phyloP scores from a whole-genome alignment of 2,329 filamentous ascomycete genomes.

The Cordyceps sp. region DNA sequence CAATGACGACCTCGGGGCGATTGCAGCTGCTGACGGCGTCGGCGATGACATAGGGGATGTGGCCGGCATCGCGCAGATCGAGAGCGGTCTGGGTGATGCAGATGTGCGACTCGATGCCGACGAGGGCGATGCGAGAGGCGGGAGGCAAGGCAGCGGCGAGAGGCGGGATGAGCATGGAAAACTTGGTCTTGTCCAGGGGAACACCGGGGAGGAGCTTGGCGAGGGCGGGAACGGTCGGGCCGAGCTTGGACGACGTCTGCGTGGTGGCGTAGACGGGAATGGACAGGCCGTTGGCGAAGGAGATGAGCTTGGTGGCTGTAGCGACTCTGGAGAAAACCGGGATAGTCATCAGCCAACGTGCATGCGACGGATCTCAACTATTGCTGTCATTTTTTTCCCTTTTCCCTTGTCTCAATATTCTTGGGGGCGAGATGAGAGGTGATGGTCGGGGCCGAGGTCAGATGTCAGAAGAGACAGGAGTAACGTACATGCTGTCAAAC shows the following conservation, averaged over 20 bases:
- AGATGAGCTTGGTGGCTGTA: slow-evolving; percentile 53
- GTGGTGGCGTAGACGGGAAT: slow-evolving; percentile 79
- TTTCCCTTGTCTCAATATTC: no score
- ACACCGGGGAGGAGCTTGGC: slow-evolving; percentile 32
- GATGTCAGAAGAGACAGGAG: neutral
- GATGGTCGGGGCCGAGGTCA: no score
- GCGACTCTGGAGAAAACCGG: slow-evolving; percentile 34
- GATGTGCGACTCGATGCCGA: slow-evolving; percentile 88
- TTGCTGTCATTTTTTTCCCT: no score
- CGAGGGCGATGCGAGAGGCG: slow-evolving; percentile 50
- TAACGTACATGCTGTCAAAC: slow-evolving; percentile 59
- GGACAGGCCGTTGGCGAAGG: slow-evolving; percentile 43
- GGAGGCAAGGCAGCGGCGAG: slow-evolving; percentile 26
- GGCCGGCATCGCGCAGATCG: slow-evolving; percentile 58
- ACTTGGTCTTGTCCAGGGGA: slow-evolving; percentile 70
- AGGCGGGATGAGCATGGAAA: slow-evolving; percentile 71
- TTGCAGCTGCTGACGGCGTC: slow-evolving; percentile 87
- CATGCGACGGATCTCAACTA: no score
- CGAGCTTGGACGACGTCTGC: slow-evolving; percentile 64
- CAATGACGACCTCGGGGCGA: slow-evolving; percentile 61
- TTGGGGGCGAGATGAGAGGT: no score
- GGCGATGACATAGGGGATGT: slow-evolving; percentile 72
- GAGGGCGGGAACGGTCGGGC: slow-evolving; percentile 63
- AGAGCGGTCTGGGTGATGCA: slow-evolving; percentile 87
- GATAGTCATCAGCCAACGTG: no score